These are phyloP conservation scores for Globisporangium okanoganense DNA, from an alignment of 352 stramenopile genomes.

Conservation along the genomic window DNA sequence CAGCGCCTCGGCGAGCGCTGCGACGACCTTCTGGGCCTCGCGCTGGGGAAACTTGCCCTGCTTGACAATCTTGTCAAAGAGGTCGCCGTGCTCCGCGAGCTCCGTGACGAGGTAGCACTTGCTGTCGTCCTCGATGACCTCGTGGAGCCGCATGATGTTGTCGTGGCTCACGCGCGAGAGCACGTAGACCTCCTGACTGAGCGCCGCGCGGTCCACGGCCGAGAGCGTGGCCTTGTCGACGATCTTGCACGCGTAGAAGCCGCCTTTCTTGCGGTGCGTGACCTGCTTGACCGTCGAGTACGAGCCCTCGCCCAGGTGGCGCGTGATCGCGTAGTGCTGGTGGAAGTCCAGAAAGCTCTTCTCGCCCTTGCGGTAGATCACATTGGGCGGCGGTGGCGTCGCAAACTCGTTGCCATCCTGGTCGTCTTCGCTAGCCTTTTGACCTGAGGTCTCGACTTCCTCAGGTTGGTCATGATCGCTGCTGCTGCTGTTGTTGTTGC, in stretches of 20 bases:
- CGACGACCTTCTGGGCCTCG: constrained; percentile 66
- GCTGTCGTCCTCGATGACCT: constrained; percentile 93
- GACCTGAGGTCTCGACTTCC: not conserved
- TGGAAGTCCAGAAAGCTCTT: constrained; percentile 85
- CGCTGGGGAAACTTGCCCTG: constrained; percentile 64
- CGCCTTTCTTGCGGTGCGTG: constrained; percentile 72
- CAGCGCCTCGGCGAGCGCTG: constrained; percentile 83
- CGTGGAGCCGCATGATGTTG: constrained; percentile 89
- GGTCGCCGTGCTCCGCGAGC: constrained; percentile 88
- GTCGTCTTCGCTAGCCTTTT: not conserved
- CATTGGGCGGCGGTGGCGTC: constrained; percentile 16
- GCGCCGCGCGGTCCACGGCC: constrained; percentile 58
- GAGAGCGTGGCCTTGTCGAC: constrained; percentile 79
- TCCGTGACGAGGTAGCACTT: constrained; percentile 99
- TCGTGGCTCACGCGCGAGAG: constrained; percentile 73
- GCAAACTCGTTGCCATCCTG: not conserved
- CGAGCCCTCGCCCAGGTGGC: constrained; percentile 80
- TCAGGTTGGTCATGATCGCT: not conserved
- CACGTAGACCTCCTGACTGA: constrained; percentile 73
- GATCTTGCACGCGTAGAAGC: constrained; percentile 78
- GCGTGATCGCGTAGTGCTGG: constrained; percentile 74
- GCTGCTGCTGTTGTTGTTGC: not conserved
- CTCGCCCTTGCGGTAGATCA: constrained; percentile 67
- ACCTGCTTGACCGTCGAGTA: constrained; percentile 89
- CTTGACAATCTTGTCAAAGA: constrained; percentile 87